Evolutionary conservation across 164 flowering plant genomes (phyloP), one percentile per base, ranked within the genome.

Genomic region (Vitis labrusca): DNA sequence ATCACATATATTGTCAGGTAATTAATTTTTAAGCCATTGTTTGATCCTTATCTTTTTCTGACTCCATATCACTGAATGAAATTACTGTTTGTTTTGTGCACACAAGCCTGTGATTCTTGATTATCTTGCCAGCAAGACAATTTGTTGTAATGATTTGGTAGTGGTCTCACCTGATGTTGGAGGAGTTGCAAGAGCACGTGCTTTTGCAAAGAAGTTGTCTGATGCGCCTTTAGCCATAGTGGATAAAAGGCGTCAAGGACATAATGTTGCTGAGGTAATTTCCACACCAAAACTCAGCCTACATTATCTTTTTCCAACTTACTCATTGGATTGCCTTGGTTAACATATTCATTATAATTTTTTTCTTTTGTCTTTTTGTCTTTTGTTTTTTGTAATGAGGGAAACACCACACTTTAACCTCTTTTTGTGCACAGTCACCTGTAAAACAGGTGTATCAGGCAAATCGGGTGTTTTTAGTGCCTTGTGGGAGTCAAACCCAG

Each of bases 111-210:
- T 95, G 62, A 89, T 95, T 56, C 97, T 95, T 74, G 99, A 95
- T 85, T 95, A 95, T 78, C 91, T 95, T 65, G 97, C 97, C 53
- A 95, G 99, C 90, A 95, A 95, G 87, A 78, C 80, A 12, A 89
- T 93, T 15, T 80, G 83, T 63, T 89, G 90, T 15, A 81, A 85
- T 82, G 99, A 93, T 83, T 79, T 93, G 88, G 98, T 95, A 8
- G 99, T 95, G 80, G 99, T 95, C 68, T 95, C 99, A 47, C 99
- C 98, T 51, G 99, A 95, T 82, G 98, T 95, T 77, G 99, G 99
- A 50, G 99, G 99, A 63, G 99, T 95, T 65, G 94, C 98, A 60
- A 83, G 99, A 73, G 99, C 99, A 58, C 97, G 99, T 65, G 94
- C 97, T 69, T 95, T 95, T 84, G 99, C 99, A 5, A 95, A 95